phyloP scores from a whole-genome alignment of 768 basidiomycete genomes.

The Chalciporus pseudorubinellus region DNA sequence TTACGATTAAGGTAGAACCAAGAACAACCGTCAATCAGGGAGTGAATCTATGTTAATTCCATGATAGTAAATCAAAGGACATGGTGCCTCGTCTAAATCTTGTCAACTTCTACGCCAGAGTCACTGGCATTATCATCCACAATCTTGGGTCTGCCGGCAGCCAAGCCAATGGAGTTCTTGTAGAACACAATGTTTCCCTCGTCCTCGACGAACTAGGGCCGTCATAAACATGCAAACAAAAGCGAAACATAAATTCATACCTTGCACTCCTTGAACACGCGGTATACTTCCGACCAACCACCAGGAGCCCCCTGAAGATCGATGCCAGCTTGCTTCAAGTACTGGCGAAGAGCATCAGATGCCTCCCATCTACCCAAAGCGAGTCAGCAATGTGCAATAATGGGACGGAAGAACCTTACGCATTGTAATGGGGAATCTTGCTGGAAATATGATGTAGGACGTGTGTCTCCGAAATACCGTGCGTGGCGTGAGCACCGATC shows the following conservation, averaged over 20 bases:
- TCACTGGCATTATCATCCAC: constrained; percentile 57
- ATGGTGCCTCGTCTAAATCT: constrained; percentile 23
- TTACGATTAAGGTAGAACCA: neutral
- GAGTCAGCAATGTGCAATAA: neutral
- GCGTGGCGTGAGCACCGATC: constrained; percentile 81
- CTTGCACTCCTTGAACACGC: constrained; percentile 78
- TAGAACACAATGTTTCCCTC: constrained; percentile 88
- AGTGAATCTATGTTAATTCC: constrained; percentile 7
- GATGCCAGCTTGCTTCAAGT: constrained; percentile 57
- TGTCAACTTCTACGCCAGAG: constrained; percentile 62
- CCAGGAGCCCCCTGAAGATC: constrained; percentile 68
- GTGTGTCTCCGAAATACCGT: constrained; percentile 94
- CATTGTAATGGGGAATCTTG: constrained; percentile 96
- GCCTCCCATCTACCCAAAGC: constrained; percentile 75
- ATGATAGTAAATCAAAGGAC: neutral
- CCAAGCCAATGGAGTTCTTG: constrained; percentile 83
- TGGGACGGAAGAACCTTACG: constrained; percentile 37
- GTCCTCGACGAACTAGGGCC: constrained; percentile 83
- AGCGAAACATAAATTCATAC: constrained; percentile 25
- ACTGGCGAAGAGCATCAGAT: constrained; percentile 75
- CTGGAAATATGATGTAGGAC: constrained; percentile 88
- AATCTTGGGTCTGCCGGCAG: constrained; percentile 64
- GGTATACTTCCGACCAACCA: constrained; percentile 78
- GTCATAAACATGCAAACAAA: neutral
- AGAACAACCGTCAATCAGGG: constrained; percentile 2